phyloP scores from a whole-genome alignment of 305 asterid genomes.

The Solanum hybrid region DNA sequence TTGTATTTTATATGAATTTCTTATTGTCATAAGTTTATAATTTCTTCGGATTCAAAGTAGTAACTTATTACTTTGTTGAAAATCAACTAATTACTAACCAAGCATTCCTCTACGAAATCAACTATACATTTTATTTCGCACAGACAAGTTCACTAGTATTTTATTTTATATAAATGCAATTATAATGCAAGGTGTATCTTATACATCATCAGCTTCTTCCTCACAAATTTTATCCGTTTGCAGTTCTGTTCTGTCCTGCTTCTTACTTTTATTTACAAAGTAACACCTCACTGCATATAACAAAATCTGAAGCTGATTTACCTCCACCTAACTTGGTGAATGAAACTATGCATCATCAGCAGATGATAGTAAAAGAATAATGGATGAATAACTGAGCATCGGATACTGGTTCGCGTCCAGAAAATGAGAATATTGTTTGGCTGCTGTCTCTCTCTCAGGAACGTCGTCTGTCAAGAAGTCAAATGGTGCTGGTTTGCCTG shows the following conservation, averaged over 20 bases:
- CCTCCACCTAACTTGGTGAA: neutral
- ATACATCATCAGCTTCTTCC: neutral
- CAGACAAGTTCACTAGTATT: neutral
- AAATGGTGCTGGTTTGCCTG: slow-evolving; percentile 70
- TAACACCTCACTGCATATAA: neutral
- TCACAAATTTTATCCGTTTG: neutral
- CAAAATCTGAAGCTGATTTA: neutral
- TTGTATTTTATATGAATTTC: no score
- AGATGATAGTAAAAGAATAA: slow-evolving; percentile 53
- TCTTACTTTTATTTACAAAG: neutral
- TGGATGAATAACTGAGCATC: slow-evolving; percentile 83
- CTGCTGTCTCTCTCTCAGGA: slow-evolving; percentile 35
- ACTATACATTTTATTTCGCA: neutral
- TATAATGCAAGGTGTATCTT: neutral
- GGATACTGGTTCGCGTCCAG: slow-evolving; percentile 79
- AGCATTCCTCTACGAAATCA: neutral
- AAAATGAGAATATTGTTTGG: slow-evolving; percentile 68
- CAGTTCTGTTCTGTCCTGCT: neutral
- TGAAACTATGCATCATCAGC: slow-evolving; percentile 5
- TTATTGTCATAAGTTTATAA: no score
- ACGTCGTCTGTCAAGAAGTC: slow-evolving; percentile 59
- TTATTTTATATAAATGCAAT: neutral
- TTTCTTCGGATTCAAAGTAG: no score
- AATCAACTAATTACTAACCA: neutral
- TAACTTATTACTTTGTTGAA: neutral